Base-by-base conservation (phyloP, 2,329 filamentous ascomycete species). In the Chalaropsis thielavioides region DNA sequence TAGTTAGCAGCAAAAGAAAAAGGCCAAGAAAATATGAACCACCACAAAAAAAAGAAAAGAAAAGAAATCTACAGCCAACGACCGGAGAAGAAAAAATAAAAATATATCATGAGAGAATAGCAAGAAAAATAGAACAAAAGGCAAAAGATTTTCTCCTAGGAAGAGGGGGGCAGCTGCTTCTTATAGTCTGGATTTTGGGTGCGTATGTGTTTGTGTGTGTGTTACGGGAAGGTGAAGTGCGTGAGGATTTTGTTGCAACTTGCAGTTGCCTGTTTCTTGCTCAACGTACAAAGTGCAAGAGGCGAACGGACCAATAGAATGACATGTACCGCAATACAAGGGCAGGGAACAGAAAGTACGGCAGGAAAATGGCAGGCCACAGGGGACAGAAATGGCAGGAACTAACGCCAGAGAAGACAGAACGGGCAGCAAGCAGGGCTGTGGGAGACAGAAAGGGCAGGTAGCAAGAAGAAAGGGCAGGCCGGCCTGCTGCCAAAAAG, bases 1-100 rank as follows among this genome's bases (percentile, higher is more conserved):
- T 24, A 62, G 62, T 65, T 66, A 68, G 66, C 69, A 71, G 70
- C 69, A 69, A 69, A 51, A 51, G 15, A 2, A 15, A 51, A 24
- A 19, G 22, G 22, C 17, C 17, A 46, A 10, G n/a, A 49, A 22
- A 51, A 13, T 24, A 1, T 38, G 5, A 38, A 27, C 22, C 46
- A 24, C 22, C 11, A 13, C 46, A 11, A 24, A 10, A 22, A 22
- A 51, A 51, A 19, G 19, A 22, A 10, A 24, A 19, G 15, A 51
- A 22, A 15, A 51, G 22, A 51, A 51, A 27, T 38, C 35, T 1
- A 38, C 35, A 38, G 1, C 35, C 35, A 10, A 10, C 35, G 35
- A 38, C 35, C 35, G 35, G 8, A 35, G 31, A 51, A 7, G 22
- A 2, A 15, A 24, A 15, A 51, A 51, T 1, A 51, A 51, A 6